Base-by-base conservation (phyloP, 2,329 filamentous ascomycete genomes). In the Trichoderma arundinaceum region DNA sequence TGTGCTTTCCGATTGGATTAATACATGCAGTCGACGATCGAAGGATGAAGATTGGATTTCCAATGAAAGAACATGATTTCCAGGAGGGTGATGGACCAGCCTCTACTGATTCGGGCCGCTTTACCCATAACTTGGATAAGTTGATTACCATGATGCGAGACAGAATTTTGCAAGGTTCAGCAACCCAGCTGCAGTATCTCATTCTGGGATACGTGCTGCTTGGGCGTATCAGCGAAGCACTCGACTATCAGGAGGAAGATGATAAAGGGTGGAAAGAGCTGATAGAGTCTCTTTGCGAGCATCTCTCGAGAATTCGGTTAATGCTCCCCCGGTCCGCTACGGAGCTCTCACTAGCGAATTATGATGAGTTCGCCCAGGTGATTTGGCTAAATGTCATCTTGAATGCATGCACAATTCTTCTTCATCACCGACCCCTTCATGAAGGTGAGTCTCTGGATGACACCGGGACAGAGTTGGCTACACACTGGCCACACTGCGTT, bases 21-120 rank as follows among this genome's bases (percentile, higher is more conserved):
- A 57, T 67, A 2, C 71, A 72, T 49, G 69, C 69, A 1, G 69
- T 74, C 58, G 72, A 74, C 39, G 72, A 73, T 52, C 68, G 71
- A 0, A 66, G 68, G 28, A 66, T 74, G 10, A 57, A 64, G 2
- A 48, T 72, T 35, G 67, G 71, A 7, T 66, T 73, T 17, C 71
- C 72, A 2, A 72, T 72, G 65, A 32, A 48, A 4, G 71, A 74
- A 5, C n/a, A 63, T 59, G 13, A 38, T 10, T 3, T 73, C n/a
- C 71, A 73, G 28, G 17, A 28, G 2, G 35, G 38, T 0, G 33
- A 57, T 1, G 61, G 49, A 12, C 67, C 69, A 5, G 2, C 13
- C 35, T 4, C 35, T 41, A 3, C 7, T 39, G 5, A 19, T 22
- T 9, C 13, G 10, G 7, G 59, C 17, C 46, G 17, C 9, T 69